Evolutionary conservation across 2,329 filamentous ascomycete genomes (phyloP), one percentile per base, ranked within the genome.

Genomic region (Claviceps pusilla): DNA sequence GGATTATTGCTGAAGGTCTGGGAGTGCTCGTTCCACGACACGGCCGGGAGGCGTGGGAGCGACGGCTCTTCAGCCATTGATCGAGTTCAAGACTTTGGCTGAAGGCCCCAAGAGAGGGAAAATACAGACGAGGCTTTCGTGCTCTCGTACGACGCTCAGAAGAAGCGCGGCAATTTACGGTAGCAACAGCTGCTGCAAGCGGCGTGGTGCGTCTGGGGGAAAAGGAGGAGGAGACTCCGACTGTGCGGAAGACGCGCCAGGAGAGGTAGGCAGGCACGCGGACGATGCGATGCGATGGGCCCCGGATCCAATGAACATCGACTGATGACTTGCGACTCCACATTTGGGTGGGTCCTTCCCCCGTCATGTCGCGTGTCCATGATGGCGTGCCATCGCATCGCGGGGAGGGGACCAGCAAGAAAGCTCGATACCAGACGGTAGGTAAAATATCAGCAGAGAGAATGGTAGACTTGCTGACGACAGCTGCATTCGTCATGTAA

Each of bases 41-140:
- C 61, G 12, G 64, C 66, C 2, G 68, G 68, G 16, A 74, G 65
- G 24, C 58, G 61, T 37, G 73, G 73, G 16, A 75, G 64, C 14
- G 69, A 66, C 12, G 68, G 68, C 58, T 75, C 72, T 29, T 74
- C 71, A 10, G 68, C 61, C 68, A 72, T 71, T 24, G n/a, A 7
- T 19, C 19, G 19, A 19, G 19, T 19, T 19, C 19, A 19, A 19
- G 19, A 19, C 19, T 19, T 19, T 19, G 19, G 19, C 19, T 10
- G n/a, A 29, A 33, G 39, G n/a, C 14, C 10, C 14, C 24, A 31
- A 24, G 28, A 37, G 42, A n/a, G 10, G 4, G 5, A 14, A 9
- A 29, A 14, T 29, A 19, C 19, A 19, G 19, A 19, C 19, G 19
- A 19, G 19, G 19, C 19, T 19, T 19, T 14, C 41, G 11, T 4